These are phyloP conservation scores for Neurospora sp. DNA, from an alignment of 495 filamentous ascomycete genomes.

Conservation along the genomic window DNA sequence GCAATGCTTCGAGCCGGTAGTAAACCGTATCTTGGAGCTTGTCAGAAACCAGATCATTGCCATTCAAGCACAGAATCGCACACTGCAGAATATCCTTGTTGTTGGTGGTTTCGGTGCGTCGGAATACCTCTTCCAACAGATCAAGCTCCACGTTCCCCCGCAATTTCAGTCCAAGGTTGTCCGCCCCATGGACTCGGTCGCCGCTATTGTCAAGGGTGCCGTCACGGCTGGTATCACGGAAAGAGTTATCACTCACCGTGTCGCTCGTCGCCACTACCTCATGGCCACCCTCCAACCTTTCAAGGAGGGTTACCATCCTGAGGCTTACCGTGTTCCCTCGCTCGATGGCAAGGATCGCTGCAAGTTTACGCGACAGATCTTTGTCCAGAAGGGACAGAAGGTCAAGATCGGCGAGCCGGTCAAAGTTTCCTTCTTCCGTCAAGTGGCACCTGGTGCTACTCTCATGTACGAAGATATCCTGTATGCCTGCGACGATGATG, in stretches of 20 bases:
- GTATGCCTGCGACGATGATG: conserved; percentile 96
- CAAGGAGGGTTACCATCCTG: conserved; percentile 96
- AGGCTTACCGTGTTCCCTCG: conserved; percentile 93
- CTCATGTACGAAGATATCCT: conserved; percentile 99
- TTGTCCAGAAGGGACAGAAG: conserved; percentile 96
- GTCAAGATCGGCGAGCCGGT: conserved; percentile 99
- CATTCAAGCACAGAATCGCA: conserved; percentile 64
- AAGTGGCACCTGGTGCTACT: conserved; percentile 93
- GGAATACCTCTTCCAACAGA: conserved; percentile 72
- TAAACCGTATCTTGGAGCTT: conserved; percentile 64
- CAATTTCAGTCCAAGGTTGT: conserved; percentile 73
- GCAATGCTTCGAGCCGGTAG: conserved; percentile 67
- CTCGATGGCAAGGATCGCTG: conserved; percentile 95
- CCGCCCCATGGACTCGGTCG: conserved; percentile 67
- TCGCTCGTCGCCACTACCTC: conserved; percentile 96
- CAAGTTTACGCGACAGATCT: conserved; percentile 98
- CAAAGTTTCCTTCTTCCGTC: conserved; percentile 97
- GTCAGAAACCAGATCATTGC: conserved; percentile 71
- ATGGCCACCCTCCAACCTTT: conserved; percentile 99
- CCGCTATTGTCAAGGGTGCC: conserved; percentile 67
- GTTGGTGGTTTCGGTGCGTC: conserved; percentile 68
- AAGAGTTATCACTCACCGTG: conserved; percentile 89
- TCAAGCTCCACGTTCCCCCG: conserved; percentile 71
- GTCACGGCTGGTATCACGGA: conserved; percentile 91
- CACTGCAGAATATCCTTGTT: conserved; percentile 63